Percentiles rank a stretch among this genome's conserved stretches.
These are phyloP conservation scores for Wickerhamomyces chaumierensis DNA, from an alignment of 805 yeast species.

Conservation along the genomic window DNA sequence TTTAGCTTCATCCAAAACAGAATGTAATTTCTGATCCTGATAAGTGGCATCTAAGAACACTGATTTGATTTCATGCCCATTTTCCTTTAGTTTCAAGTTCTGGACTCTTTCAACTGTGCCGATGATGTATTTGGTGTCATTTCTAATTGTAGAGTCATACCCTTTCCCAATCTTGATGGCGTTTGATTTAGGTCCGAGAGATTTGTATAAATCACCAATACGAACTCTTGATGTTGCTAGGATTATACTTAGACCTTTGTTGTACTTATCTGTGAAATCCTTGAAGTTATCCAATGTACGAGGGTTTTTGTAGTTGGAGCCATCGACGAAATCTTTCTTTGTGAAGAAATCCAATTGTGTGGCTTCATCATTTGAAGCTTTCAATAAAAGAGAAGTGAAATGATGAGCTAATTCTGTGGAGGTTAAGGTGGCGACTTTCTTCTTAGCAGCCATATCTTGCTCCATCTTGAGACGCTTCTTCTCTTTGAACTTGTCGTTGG, in stretches of 20 bases:
- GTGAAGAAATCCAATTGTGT: conserved; percentile 65
- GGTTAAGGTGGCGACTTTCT: conserved; percentile 37
- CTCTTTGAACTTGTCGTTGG: conserved; percentile 36
- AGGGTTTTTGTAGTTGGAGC: conserved; percentile 42
- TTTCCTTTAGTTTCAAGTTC: conserved; percentile 8
- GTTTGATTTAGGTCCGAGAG: conserved; percentile 25
- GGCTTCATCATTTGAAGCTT: conserved; percentile 43
- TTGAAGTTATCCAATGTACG: conserved; percentile 47
- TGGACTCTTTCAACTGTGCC: conserved; percentile 18
- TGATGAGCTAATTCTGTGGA: conserved; percentile 58
- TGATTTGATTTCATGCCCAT: conserved; percentile 12
- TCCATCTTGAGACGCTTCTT: conserved; percentile 63
- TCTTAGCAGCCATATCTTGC: conserved; percentile 48
- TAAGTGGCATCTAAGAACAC: conserved; percentile 17
- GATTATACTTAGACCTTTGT: conserved; percentile 33
- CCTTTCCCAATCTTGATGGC: conserved; percentile 19
- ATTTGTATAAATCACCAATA: conserved; percentile 76
- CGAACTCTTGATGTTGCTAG: conserved; percentile 73
- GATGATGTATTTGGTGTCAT: conserved; percentile 17
- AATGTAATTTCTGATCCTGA: conserved; percentile 17
- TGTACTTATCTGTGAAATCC: conserved; percentile 39
- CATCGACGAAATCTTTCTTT: conserved; percentile 46
- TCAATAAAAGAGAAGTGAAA: conserved; percentile 50
- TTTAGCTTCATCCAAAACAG: conserved; percentile 17
- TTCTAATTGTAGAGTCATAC: conserved; percentile 15